phyloP scores from a whole-genome alignment of 2,329 filamentous ascomycete genomes.

The Colletotrichum cordylinicola region DNA sequence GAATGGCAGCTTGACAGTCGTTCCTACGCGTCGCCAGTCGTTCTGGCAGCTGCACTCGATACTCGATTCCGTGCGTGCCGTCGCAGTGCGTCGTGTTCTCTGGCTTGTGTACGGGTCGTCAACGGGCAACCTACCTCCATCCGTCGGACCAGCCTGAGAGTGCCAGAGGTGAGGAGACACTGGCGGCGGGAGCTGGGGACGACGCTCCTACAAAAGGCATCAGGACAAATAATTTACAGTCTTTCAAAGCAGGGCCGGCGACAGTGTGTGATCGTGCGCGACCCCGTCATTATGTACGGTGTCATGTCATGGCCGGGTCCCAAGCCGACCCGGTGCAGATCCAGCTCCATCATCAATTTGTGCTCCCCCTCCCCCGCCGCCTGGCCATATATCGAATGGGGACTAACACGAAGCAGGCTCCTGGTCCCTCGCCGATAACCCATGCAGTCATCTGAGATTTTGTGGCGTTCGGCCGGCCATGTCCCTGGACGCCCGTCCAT shows the following conservation, averaged over 20 bases:
- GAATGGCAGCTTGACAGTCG: neutral
- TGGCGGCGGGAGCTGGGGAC: neutral
- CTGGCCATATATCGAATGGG: conserved; percentile 7
- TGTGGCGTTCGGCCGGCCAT: conserved; percentile 7
- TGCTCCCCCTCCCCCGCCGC: neutral
- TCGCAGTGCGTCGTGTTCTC: neutral
- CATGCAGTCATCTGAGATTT: conserved; percentile 17
- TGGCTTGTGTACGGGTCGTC: neutral
- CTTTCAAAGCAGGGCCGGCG: neutral
- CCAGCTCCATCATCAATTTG: conserved; percentile 13
- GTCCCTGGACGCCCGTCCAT: neutral
- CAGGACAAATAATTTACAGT: neutral
- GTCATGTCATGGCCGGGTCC: neutral
- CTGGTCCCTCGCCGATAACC: neutral
- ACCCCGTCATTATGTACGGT: conserved; percentile 1
- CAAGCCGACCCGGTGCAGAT: conserved; percentile 5
- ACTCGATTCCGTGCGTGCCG: neutral
- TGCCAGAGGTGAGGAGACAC: neutral
- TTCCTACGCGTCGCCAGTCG: neutral
- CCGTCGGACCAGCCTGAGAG: neutral
- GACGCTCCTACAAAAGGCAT: neutral
- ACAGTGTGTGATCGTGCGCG: conserved; percentile 9
- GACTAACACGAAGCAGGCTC: neutral
- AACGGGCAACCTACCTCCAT: neutral
- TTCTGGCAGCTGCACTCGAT: conserved; percentile 7